Percentiles rank a stretch among this genome's conserved stretches.
Evolutionary conservation across 1,284 basidiomycete genomes (phyloP).

Genomic region (Rhodotorula mucilaginosa): DNA sequence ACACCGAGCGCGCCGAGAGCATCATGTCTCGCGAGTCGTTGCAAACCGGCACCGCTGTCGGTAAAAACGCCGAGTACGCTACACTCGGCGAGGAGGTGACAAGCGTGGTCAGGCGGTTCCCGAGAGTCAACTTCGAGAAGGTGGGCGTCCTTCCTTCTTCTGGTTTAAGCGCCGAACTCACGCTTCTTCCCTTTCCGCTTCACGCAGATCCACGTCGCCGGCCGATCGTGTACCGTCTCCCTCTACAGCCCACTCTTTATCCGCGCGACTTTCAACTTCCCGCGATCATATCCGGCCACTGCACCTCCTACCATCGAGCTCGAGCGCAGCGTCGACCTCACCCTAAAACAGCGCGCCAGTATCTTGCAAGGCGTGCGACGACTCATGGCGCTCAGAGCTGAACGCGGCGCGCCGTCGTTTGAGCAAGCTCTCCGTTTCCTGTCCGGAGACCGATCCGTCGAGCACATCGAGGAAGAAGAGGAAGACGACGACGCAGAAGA

Average conservation of each 20-base stretch:
- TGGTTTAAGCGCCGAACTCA: not conserved
- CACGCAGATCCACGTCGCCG: conserved; percentile 70
- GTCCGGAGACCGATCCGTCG: conserved; percentile 56
- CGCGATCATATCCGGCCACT: conserved; percentile 71
- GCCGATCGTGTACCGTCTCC: conserved; percentile 74
- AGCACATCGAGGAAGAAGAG: conserved; percentile 46
- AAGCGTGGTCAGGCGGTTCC: conserved; percentile 67
- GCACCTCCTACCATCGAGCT: conserved; percentile 70
- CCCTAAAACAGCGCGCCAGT: conserved; percentile 68
- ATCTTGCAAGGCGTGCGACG: conserved; percentile 71
- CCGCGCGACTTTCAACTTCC: conserved; percentile 86
- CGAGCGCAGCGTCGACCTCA: conserved; percentile 75
- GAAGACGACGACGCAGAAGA: conserved; percentile 44
- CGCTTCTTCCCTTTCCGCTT: too few relatives aligned
- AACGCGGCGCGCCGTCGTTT: conserved; percentile 69
- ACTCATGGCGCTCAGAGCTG: conserved; percentile 55
- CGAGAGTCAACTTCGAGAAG: conserved; percentile 78
- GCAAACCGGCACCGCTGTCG: conserved; percentile 30
- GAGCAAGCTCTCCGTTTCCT: conserved; percentile 77
- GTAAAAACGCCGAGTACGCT: conserved; percentile 23
- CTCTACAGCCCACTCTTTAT: conserved; percentile 82
- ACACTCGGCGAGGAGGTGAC: conserved; percentile 58
- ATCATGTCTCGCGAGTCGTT: conserved; percentile 18
- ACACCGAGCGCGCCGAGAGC: conserved; percentile 37
- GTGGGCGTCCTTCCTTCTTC: conserved; percentile 50